Base-by-base conservation (phyloP, 2,329 filamentous ascomycete species). In the Hypomyces rosellus region DNA sequence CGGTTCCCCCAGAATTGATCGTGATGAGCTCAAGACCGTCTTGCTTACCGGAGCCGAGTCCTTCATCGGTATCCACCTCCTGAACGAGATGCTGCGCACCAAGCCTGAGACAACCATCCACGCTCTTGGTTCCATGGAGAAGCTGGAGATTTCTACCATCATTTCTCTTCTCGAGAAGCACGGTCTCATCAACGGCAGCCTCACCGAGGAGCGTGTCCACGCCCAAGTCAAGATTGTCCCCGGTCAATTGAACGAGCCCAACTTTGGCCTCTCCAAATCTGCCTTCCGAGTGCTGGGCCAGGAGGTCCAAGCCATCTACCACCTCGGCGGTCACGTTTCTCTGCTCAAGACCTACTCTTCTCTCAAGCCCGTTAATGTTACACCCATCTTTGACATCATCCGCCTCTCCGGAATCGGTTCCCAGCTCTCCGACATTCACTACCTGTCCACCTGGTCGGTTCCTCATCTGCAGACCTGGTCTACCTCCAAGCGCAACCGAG, bases 301-400 rank as follows among this genome's bases (percentile, higher is more conserved):
- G 38, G 54, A 42, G 11, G 47, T 61, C 11, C 50, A 59, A 20
- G 46, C 57, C 11, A 61, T 61, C 48, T 61, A 61, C 51, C 58
- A 61, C 42, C 54, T 61, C n/a, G 60, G 60, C 25, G 57, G 59
- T 15, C 59, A 59, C 34, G 57, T 61, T 18, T 63, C 59, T 7
- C 53, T 63, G 11, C 51, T 63, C 20, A 59, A 59, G 52, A 58
- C 59, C 2, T 63, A 60, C 48, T 45, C 47, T 14, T 52, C 55
- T 20, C 50, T 61, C 39, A 57, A 57, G 47, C 46, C 51, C 3
- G 38, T 52, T 49, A 63, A 63, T 37, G 59, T 61, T 2, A 45
- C 49, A 1, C 56, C 58, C 34, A 55, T 61, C 20, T 51, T 57
- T 14, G 58, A 60, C 54, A 56, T 62, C 43, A 60, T 63, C 22